These are phyloP conservation scores for Skeletonema potamos DNA, from an alignment of 108 stramenopile species.

Conservation along the genomic window DNA sequence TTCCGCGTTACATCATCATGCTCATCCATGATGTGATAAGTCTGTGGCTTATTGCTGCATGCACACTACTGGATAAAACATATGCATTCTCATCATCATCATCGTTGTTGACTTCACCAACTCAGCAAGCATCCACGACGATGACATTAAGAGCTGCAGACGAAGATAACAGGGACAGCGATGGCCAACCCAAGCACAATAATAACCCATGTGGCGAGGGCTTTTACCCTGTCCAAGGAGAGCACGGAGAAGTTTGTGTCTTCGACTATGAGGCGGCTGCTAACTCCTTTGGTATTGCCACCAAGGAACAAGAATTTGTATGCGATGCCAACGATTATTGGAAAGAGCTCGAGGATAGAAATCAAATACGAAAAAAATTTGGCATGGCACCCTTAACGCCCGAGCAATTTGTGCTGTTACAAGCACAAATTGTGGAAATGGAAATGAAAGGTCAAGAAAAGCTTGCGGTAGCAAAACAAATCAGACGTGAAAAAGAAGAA, in stretches of 20 bases:
- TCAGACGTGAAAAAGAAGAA: conserved; percentile 4
- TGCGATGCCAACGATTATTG: not conserved
- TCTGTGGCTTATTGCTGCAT: too few species aligned
- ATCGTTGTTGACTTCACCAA: too few species aligned
- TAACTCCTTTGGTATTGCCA: not conserved
- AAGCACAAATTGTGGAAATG: conserved; percentile 45
- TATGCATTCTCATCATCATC: too few species aligned
- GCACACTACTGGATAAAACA: too few species aligned
- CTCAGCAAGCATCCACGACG: too few species aligned
- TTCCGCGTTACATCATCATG: too few species aligned
- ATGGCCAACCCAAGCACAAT: too few species aligned
- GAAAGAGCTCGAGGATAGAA: conserved; percentile 50
- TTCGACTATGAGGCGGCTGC: not conserved
- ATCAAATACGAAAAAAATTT: conserved; percentile 60
- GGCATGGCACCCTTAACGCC: conserved; percentile 55
- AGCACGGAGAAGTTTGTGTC: not conserved
- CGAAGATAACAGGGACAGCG: too few species aligned
- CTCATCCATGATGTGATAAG: too few species aligned
- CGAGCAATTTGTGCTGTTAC: conserved; percentile 59
- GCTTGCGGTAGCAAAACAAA: conserved; percentile 2
- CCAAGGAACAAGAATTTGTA: not conserved
- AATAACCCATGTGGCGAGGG: not conserved
- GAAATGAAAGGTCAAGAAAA: conserved; percentile 34
- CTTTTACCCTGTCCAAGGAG: not conserved
- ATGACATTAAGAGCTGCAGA: too few species aligned